Percentiles rank a stretch among this genome's conserved stretches.
Evolutionary conservation across 768 basidiomycete species (phyloP).

Genomic region (Peribolospora baueri): DNA sequence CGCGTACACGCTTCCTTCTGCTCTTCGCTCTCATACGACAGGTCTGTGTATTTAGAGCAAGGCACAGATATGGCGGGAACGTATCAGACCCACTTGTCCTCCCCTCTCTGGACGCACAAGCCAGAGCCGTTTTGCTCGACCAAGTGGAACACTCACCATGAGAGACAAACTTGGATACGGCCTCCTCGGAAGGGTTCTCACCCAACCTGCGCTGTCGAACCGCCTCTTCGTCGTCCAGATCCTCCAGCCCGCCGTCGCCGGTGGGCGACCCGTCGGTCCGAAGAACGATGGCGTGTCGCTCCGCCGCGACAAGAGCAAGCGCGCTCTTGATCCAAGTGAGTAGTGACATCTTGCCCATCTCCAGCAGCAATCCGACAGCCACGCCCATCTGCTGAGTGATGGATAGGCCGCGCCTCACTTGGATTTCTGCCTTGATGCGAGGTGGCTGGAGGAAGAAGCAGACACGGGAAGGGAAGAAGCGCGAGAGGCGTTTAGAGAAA

Average conservation of each 20-base stretch:
- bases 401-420: slow-evolving; percentile 63
- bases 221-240: slow-evolving; percentile 13
- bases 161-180: slow-evolving; percentile 42
- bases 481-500: slow-evolving; percentile 24
- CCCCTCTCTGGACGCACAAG: too few relatives aligned
- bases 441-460: background rate
- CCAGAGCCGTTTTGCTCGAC: too few relatives aligned
- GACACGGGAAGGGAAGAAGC: slow-evolving; percentile 31
- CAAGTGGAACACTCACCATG: slow-evolving; percentile 33
- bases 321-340: slow-evolving; percentile 47
- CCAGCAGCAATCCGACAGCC: slow-evolving; percentile 45
- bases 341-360: slow-evolving; percentile 36
- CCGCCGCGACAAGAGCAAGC: slow-evolving; percentile 16
- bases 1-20: slow-evolving; percentile 51
- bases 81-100: background rate
- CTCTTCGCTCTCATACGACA: slow-evolving; percentile 50
- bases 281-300: slow-evolving; percentile 20
- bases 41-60: slow-evolving; percentile 26
- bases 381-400: slow-evolving; percentile 81
- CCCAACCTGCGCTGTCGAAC: slow-evolving; percentile 11
- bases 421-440: slow-evolving; percentile 31
- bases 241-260: slow-evolving; percentile 1
- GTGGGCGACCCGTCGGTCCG: slow-evolving; percentile 16
- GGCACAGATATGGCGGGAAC: background rate
- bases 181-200: slow-evolving; percentile 38